Conservation (phyloP, 805 yeast species). For the Tetrapisispora arboricola region DNA sequence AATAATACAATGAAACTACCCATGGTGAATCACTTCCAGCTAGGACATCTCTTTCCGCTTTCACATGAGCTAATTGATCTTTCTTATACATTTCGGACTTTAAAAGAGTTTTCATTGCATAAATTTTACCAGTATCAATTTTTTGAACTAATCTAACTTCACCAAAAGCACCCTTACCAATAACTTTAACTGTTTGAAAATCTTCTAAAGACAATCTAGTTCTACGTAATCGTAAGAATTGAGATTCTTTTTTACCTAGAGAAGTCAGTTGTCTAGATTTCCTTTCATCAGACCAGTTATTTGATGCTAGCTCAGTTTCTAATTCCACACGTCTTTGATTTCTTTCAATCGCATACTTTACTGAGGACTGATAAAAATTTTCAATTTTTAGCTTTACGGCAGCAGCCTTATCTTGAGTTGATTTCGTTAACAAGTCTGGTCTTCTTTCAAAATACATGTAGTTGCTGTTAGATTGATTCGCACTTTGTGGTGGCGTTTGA, state of each 20-base stretch:
- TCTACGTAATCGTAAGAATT: slow-evolving; percentile 72
- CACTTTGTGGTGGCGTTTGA: slow-evolving; percentile 17
- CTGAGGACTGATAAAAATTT: slow-evolving; percentile 76
- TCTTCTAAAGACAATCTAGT: slow-evolving; percentile 77
- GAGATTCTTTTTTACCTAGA: slow-evolving; percentile 82
- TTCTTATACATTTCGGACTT: slow-evolving; percentile 91
- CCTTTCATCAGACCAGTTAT: slow-evolving; percentile 76
- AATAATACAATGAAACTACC: slow-evolving; percentile 70
- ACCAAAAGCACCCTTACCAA: slow-evolving; percentile 97
- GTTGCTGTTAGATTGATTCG: slow-evolving; percentile 31
- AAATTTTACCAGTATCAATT: slow-evolving; percentile 78
- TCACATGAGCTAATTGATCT: slow-evolving; percentile 90
- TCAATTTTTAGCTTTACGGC: slow-evolving; percentile 74
- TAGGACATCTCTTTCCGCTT: slow-evolving; percentile 90
- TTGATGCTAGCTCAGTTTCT: slow-evolving; percentile 58
- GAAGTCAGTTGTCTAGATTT: slow-evolving; percentile 71
- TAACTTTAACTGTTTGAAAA: slow-evolving; percentile 76
- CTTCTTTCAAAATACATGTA: slow-evolving; percentile 72
- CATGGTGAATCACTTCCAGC: slow-evolving; percentile 89
- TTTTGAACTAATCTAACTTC: slow-evolving; percentile 93
- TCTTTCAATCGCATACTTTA: slow-evolving; percentile 87
- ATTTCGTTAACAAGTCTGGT: slow-evolving; percentile 65
- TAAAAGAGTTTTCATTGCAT: slow-evolving; percentile 86
- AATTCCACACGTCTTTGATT: slow-evolving; percentile 84
- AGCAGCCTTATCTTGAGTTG: slow-evolving; percentile 74